Evolutionary conservation across 305 asterid genomes (phyloP).

Genomic region (Ajuga reptans): DNA sequence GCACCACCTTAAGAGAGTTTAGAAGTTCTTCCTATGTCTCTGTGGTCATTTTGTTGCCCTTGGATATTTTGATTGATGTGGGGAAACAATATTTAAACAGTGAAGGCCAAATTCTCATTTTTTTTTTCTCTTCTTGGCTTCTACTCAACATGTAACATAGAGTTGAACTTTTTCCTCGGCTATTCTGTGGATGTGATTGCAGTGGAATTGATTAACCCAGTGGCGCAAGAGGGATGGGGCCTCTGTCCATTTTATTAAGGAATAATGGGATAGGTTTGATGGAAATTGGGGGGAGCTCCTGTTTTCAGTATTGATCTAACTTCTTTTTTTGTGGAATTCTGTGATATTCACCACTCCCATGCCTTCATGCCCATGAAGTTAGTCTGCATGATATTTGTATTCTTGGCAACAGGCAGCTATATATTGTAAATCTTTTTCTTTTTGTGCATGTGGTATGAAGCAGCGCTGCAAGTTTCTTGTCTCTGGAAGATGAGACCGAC

Average conservation of each 20-base stretch:
- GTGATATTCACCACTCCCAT: neutral
- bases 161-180: neutral
- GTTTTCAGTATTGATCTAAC: neutral
- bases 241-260: neutral
- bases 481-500: constrained; percentile 31
- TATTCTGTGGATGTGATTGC: neutral
- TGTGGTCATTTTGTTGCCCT: neutral
- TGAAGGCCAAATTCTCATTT: neutral
- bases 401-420: neutral
- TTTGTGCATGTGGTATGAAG: neutral
- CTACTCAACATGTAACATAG: neutral
- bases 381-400: neutral
- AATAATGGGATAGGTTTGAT: neutral
- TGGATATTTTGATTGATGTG: neutral
- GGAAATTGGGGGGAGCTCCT: neutral
- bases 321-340: neutral
- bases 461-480: constrained; percentile 31
- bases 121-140: neutral
- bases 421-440: neutral
- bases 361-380: neutral
- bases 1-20: neutral
- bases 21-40: neutral
- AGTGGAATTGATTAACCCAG: neutral
- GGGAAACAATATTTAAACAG: neutral
- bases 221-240: neutral